Evolutionary conservation across 108 stramenopile species (phyloP), one percentile per base, ranked within the genome.

Genomic region (Conticribra weissflogii): DNA sequence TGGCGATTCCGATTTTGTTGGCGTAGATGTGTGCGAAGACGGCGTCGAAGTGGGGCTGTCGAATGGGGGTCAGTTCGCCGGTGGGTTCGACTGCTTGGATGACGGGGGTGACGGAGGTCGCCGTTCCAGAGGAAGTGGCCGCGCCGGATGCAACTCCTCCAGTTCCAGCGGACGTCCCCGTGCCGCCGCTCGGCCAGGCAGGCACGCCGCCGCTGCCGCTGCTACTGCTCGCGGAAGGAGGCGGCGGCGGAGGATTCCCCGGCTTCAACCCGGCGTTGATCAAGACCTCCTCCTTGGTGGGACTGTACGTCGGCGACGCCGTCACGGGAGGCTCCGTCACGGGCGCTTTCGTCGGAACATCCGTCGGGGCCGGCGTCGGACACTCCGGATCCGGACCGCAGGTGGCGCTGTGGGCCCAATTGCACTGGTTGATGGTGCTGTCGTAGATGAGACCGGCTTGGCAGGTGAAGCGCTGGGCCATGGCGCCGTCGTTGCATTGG

Each of bases 301-400:
- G 61, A 1, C 25, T 46, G 12, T 41, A 41, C 36, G 36, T 41
- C 36, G 36, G 12, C 5, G 36, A 12, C 5, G 8, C 12, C 36
- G 36, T 41, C 12, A 12, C 12, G 5, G 36, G 36, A 41, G 36
- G 36, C 5, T 12, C 12, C 36, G 36, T 41, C 12, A 12, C 12
- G 5, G 36, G 36, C 36, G 36, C 5, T 12, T 1, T 28, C 8
- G 61, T 17, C 33, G 63, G 63, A 45, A 4, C 9, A 19, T 18
- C 12, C 2, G 51, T 53, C 31, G 63, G 63, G 4, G n/a, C 51
- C 3, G 47, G 28, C 29, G 63, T 45, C 9, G 51, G 51, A 52
- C 63, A 65, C 30, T 31, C 63, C 7, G 16, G 28, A 46, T 67
- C 66, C 44, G 66, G 66, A 54, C 54, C 54, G 44, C 66, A 67